Conservation (phyloP, 371 early-diverging fungal genomes). For the Rhizopus stolonifer region DNA sequence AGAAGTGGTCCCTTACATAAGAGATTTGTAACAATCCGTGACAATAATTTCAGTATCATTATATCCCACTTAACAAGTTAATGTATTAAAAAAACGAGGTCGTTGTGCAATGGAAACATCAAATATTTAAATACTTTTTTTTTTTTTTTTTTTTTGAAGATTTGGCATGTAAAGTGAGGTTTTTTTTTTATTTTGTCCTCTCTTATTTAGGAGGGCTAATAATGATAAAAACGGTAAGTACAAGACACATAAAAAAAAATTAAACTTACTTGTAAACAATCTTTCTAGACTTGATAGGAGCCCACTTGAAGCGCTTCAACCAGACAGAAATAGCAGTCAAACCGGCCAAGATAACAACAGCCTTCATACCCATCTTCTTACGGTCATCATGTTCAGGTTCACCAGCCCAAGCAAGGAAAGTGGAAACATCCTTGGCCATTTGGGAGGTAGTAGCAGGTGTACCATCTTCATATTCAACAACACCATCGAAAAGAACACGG, state of each 20-base stretch:
- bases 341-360: constrained; percentile 63
- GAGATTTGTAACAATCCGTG: no score
- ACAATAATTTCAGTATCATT: no score
- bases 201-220: constrained; percentile 23
- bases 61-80: no score
- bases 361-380: constrained; percentile 95
- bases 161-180: no score
- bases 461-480: constrained; percentile 96
- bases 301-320: constrained; percentile 81
- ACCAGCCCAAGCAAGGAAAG: constrained; percentile 93
- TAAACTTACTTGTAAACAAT: constrained; percentile 65
- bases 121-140: no score
- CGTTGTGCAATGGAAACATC: no score
- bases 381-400: constrained; percentile 97
- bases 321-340: constrained; percentile 68
- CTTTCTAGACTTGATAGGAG: constrained; percentile 79
- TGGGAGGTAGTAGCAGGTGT: constrained; percentile 97
- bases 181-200: neutral
- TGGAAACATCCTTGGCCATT: constrained; percentile 96
- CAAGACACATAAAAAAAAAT: neutral
- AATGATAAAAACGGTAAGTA: neutral
- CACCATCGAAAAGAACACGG: constrained; percentile 88
- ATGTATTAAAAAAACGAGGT: no score
- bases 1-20: no score
- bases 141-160: no score